Percentiles rank a stretch among this genome's conserved stretches.
Evolutionary conservation across 2,329 filamentous ascomycete species (phyloP).

Genomic region (Neofusicoccum kwambonambiense): DNA sequence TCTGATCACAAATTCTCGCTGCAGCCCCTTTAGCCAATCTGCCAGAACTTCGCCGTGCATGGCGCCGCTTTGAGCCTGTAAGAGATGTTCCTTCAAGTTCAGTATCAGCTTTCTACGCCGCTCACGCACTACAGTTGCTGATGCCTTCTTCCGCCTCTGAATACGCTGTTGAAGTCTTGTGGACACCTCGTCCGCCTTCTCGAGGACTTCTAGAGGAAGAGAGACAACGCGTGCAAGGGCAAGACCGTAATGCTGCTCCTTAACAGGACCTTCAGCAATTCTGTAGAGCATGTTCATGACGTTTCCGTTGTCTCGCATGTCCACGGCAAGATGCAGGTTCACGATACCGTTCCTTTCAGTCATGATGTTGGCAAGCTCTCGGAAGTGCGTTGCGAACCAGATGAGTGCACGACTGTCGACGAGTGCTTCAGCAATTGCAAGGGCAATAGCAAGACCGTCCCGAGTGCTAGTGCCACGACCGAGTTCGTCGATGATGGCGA

Average conservation of each 20-base stretch:
- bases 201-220: slow-evolving; percentile 66
- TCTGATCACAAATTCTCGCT: slow-evolving; percentile 69
- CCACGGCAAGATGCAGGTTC: slow-evolving; percentile 76
- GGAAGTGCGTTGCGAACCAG: slow-evolving; percentile 94
- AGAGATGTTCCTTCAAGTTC: slow-evolving; percentile 68
- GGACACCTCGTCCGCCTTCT: slow-evolving; percentile 66
- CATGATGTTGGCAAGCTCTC: slow-evolving; percentile 75
- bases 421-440: slow-evolving; percentile 86
- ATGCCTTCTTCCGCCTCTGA: slow-evolving; percentile 58
- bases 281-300: slow-evolving; percentile 88
- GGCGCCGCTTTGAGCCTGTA: slow-evolving; percentile 63
- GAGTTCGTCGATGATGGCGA: slow-evolving; percentile 87
- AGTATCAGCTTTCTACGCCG: slow-evolving; percentile 72
- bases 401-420: slow-evolving; percentile 73
- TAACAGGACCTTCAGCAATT: slow-evolving; percentile 67
- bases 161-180: slow-evolving; percentile 58
- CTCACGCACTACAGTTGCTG: slow-evolving; percentile 57
- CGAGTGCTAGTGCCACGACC: slow-evolving; percentile 85
- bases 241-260: slow-evolving; percentile 79
- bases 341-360: slow-evolving; percentile 73
- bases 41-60: slow-evolving; percentile 65
- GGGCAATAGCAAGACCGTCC: slow-evolving; percentile 84
- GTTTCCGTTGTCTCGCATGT: slow-evolving; percentile 55
- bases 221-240: slow-evolving; percentile 72
- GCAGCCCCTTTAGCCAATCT: slow-evolving; percentile 64